Base-by-base conservation (phyloP, 805 yeast species). In the Candida orba region DNA sequence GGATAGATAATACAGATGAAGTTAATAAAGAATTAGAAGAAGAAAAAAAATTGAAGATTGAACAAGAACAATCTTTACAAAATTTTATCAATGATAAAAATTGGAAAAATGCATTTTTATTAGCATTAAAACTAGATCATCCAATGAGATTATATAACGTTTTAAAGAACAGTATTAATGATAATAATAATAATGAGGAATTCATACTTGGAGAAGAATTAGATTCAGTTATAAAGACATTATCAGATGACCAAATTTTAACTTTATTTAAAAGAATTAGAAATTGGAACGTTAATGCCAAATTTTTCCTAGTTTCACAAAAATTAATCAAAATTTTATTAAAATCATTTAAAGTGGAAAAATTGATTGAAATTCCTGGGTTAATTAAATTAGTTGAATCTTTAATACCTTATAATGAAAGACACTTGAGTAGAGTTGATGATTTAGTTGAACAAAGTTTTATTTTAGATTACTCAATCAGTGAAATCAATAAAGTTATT, bases 281-380 rank as follows among this genome's bases (percentile, higher is more conserved):
- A 54, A 95, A 88, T 59, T 93, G 99, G 99, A 93, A 93, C 61
- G 82, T 95, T 37, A 91, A 88, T 62, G 84, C 86, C 42, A 78
- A 79, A 56, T 80, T 87, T 32, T 86, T 86, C 57, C 78, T 75
- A 41, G 75, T 87, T 44, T 85, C 96, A 12, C 99, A 91, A 64
- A 79, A 78, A 45, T 65, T 89, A 35, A 71, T 91, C 41, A 72
- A 76, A 50, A 81, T 85, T 22, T 64, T 91, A 30, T 66, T 93
- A 46, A 64, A 67, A 35, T 69, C 68, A 38, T 77, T 78, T 52
- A 67, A 73, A 18, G 67, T 82, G 27, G 78, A 77, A 17, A 70
- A 70, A 44, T 61, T 90, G 39, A 71, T 75, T 50, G 78, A 77
- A 52, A 73, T 85, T 34, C 79, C 80, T 5, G 90, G 89, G 2